Percentiles rank a stretch among this genome's conserved stretches.
phyloP scores from a whole-genome alignment of 78 protist species.

The Mastigamoeba balamuthi region DNA sequence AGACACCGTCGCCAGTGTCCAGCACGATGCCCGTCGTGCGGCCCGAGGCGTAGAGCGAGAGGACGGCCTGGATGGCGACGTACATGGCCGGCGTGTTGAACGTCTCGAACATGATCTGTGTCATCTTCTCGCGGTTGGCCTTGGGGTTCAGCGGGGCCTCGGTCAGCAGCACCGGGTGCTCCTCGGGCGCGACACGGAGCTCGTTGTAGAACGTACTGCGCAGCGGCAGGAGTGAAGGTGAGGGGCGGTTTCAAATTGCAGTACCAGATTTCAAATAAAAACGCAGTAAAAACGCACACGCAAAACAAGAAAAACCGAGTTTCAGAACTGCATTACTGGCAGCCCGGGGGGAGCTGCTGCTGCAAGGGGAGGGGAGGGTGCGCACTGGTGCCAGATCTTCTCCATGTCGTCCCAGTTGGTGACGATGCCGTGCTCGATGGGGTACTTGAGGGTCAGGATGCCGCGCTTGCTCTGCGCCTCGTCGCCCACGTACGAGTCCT shows the following conservation, averaged over 20 bases:
- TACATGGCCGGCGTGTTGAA: conserved; percentile 87
- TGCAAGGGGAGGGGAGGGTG: too few relatives aligned
- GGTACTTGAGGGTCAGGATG: conserved; percentile 68
- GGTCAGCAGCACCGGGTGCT: conserved; percentile 81
- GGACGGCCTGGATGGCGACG: conserved; percentile 80
- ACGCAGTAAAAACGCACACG: too few relatives aligned
- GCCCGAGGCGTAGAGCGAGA: conserved; percentile 76
- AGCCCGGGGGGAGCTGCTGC: too few relatives aligned
- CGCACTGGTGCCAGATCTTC: conserved; percentile 92
- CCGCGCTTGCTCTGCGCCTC: conserved; percentile 84
- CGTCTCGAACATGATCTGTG: conserved; percentile 93
- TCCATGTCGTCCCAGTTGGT: conserved; percentile 79
- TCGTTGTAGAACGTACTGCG: conserved; percentile 90
- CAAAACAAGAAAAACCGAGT: too few relatives aligned
- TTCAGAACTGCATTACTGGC: too few relatives aligned
- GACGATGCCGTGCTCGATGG: conserved; percentile 94
- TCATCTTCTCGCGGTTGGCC: conserved; percentile 87
- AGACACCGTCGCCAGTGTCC: conserved; percentile 96
- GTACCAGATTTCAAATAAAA: too few relatives aligned
- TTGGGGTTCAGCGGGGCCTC: conserved; percentile 92
- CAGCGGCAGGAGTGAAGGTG: too few relatives aligned
- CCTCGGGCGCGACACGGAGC: conserved; percentile 93
- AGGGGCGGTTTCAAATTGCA: too few relatives aligned
- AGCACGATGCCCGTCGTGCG: conserved; percentile 90
- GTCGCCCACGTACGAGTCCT: conserved; percentile 79